phyloP scores from a whole-genome alignment of 805 yeast genomes.

The Clavispora carvajalis region DNA sequence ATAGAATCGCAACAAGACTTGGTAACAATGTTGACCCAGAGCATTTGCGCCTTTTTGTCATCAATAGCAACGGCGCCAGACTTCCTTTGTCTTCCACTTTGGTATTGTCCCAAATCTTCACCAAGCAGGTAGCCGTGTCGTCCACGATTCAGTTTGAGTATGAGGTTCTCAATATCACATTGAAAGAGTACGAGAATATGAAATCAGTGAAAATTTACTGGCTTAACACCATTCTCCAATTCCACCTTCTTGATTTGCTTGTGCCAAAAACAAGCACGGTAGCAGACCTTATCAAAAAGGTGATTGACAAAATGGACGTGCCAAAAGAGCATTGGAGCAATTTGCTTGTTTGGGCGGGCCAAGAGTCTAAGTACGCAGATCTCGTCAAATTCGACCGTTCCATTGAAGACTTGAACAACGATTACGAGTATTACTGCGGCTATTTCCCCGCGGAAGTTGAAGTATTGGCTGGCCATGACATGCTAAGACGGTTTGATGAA shows the following conservation, averaged over 20 bases:
- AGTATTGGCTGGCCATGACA: constrained; percentile 31
- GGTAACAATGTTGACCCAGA: constrained; percentile 46
- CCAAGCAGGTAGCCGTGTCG: constrained; percentile 39
- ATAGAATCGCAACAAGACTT: constrained; percentile 51
- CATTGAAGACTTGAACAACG: constrained; percentile 29
- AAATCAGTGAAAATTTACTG: constrained; percentile 60
- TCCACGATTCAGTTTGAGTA: constrained; percentile 53
- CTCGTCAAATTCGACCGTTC: constrained; percentile 32
- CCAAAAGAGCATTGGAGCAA: constrained; percentile 41
- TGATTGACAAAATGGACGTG: constrained; percentile 51
- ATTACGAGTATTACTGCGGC: constrained; percentile 36
- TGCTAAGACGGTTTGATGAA: constrained; percentile 21
- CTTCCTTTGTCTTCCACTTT: constrained; percentile 38
- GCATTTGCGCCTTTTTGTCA: constrained; percentile 60
- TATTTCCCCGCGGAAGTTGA: constrained; percentile 40
- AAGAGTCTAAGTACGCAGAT: constrained; percentile 33
- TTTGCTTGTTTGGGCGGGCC: constrained; percentile 56
- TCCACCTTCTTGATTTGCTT: constrained; percentile 61
- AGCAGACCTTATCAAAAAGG: constrained; percentile 48
- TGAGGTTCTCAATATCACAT: constrained; percentile 69
- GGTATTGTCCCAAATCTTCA: constrained; percentile 37
- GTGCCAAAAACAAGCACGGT: constrained; percentile 61
- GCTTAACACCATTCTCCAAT: constrained; percentile 67
- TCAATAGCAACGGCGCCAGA: constrained; percentile 53
- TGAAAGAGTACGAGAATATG: constrained; percentile 75